Base-by-base conservation (phyloP, 345 rosid species). In the Acer saccharum region DNA sequence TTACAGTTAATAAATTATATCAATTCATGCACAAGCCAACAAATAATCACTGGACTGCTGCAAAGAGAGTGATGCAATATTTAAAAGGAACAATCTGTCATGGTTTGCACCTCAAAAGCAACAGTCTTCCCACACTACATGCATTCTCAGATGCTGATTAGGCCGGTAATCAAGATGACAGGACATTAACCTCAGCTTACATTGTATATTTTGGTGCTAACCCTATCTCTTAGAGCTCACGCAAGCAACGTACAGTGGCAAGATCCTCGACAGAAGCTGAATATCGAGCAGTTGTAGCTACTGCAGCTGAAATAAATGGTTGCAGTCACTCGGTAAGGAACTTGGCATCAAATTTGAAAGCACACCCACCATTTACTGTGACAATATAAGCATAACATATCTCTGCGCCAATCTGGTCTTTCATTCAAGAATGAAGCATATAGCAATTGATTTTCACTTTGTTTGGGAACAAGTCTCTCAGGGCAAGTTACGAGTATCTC, bases 371-470 rank as follows among this genome's bases (percentile, higher is more conserved):
- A 0, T 80, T 0, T 75, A 43, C 0, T 75, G 12, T 16, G 41
- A 80, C 32, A 80, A 80, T 50, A 18, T 75, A 0, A 11, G 32
- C 7, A 63, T 76, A 10, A 75, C 20, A 0, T 52, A 67, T 18
- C 21, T 79, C 14, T 16, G 64, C 35, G 16, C n/a, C 5, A 79
- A 74, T 57, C 32, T 3, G 32, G 3, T 29, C 32, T 29, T 29
- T 29, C 32, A 29, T 2, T 29, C 32, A 29, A 29, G 32, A 29
- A 29, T 29, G 32, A 29, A 29, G 32, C 32, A 29, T 29, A 29
- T 29, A 29, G 32, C 32, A 29, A 29, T 29, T 29, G 32, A 29
- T 29, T 29, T 29, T 29, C 32, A 29, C 32, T 29, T 29, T 29
- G 2, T 29, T 29, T 2, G 3, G 32, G 32, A 29, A 29, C 3